Conservation (phyloP, 176 grass and related monocot species). For the Coix lacrymajobi region DNA sequence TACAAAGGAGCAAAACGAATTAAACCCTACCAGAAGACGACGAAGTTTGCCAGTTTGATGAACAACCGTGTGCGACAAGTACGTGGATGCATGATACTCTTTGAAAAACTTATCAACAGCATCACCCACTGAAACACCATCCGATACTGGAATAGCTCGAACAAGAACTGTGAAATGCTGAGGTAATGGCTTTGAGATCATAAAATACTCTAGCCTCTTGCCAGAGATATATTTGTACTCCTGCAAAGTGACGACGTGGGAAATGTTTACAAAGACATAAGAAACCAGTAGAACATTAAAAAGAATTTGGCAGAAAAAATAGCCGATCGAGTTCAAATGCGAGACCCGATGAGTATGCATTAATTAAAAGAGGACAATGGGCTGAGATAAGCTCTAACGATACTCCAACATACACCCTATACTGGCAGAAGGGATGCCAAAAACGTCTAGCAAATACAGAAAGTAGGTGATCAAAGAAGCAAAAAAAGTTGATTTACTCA, state of each 20-base stretch:
- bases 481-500: slow-evolving; percentile 47
- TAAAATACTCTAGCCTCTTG: slow-evolving; percentile 83
- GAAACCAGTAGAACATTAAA: neutral
- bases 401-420: neutral
- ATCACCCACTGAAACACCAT: slow-evolving; percentile 59
- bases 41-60: slow-evolving; percentile 79
- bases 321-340: neutral
- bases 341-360: neutral
- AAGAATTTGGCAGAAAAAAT: neutral
- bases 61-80: slow-evolving; percentile 66
- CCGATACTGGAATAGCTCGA: slow-evolving; percentile 64
- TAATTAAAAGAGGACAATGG: neutral
- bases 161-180: slow-evolving; percentile 91
- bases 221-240: slow-evolving; percentile 79
- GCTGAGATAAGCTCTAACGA: neutral
- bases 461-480: neutral
- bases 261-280: slow-evolving; percentile 11
- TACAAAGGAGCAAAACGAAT: slow-evolving; percentile 5
- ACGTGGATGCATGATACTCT: slow-evolving; percentile 78
- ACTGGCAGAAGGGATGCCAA: neutral
- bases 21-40: slow-evolving; percentile 62
- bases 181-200: slow-evolving; percentile 60
- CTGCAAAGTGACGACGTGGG: slow-evolving; percentile 34
- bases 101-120: slow-evolving; percentile 80
- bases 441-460: neutral